phyloP scores from a whole-genome alignment of 129 eudicot species.

The Helichrysum umbraculigerum region DNA sequence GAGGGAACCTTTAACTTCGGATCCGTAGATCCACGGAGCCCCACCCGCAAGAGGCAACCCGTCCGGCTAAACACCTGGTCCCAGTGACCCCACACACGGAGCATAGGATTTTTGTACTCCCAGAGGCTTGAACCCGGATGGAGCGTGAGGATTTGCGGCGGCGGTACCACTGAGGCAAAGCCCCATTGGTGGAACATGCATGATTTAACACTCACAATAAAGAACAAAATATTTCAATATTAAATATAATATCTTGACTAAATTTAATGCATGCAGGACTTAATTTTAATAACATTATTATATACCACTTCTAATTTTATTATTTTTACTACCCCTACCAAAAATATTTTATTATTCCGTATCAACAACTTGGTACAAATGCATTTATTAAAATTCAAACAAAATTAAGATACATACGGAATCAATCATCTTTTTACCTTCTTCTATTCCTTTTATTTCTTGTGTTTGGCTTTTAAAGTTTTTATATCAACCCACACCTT shows the following conservation, averaged over 20 bases:
- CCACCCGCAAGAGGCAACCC: no score
- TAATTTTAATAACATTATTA: background rate
- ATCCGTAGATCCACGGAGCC: no score
- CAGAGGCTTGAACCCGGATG: no score
- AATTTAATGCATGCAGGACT: background rate
- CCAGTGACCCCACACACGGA: no score
- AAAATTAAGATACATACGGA: background rate
- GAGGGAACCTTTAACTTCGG: no score
- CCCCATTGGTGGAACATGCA: no score
- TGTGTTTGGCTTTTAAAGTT: conserved; percentile 36
- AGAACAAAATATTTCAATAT: background rate
- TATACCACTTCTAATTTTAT: background rate
- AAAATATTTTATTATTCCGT: background rate
- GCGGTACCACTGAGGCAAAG: no score
- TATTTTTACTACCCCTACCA: background rate
- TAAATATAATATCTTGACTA: background rate
- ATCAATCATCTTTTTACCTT: conserved; percentile 13
- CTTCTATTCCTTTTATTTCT: conserved; percentile 22
- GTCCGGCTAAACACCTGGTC: no score
- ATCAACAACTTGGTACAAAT: background rate
- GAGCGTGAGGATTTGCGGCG: no score
- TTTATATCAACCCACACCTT: conserved; percentile 21
- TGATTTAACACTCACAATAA: no score
- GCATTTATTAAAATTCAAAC: background rate
- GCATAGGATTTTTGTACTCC: no score